Conservation (phyloP, 1,284 basidiomycete genomes). For the Sutorius eximius region DNA sequence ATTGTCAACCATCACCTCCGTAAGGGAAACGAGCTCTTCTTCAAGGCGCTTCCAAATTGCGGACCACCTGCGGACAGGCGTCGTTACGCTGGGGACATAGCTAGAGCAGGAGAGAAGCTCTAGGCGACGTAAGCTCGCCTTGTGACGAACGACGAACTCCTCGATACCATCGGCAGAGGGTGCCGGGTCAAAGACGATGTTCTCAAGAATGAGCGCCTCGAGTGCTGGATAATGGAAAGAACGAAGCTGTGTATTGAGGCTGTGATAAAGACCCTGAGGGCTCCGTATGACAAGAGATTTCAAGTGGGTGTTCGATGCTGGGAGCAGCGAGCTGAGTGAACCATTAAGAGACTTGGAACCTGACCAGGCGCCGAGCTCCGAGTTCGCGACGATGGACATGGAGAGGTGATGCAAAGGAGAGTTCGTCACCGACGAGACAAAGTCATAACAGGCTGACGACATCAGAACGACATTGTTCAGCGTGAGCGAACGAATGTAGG, state of each 20-base stretch:
- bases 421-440: constrained; percentile 25
- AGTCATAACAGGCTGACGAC: constrained; percentile 29
- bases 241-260: constrained; percentile 20
- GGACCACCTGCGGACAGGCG: constrained; percentile 26
- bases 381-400: constrained; percentile 32
- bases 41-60: constrained; percentile 29
- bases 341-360: constrained; percentile 33
- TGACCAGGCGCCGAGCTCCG: constrained; percentile 31
- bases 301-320: constrained; percentile 20
- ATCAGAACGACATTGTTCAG: constrained; percentile 31
- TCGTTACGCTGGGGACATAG: constrained; percentile 16
- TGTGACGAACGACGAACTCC: constrained; percentile 34
- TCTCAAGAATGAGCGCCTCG: constrained; percentile 31
- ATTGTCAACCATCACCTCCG: constrained; percentile 20
- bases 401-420: constrained; percentile 33
- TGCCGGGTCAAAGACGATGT: constrained; percentile 31
- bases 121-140: constrained; percentile 21
- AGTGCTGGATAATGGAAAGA: constrained; percentile 27
- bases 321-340: constrained; percentile 28
- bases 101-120: constrained; percentile 28
- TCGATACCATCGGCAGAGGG: constrained; percentile 25
- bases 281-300: constrained; percentile 28
- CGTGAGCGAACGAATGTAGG: constrained; percentile 23
- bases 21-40: constrained; percentile 23
- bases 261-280: constrained; percentile 33